Percentiles rank a stretch among this genome's conserved stretches.
Conservation (phyloP, 2,329 filamentous ascomycete genomes). For the Escovopsis sp. region DNA sequence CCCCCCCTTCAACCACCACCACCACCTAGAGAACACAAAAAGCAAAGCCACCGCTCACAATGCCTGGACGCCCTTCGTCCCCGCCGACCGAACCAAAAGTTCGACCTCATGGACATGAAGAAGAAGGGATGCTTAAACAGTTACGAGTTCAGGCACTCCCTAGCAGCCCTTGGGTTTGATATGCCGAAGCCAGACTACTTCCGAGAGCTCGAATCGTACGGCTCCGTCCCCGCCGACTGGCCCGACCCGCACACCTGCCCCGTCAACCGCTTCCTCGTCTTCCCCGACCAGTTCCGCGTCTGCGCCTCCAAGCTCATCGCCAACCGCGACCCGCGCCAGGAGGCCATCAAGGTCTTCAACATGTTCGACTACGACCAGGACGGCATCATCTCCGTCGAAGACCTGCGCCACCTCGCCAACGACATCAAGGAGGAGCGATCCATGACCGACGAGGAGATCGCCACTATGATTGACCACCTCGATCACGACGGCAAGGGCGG, state of each 20-base stretch:
- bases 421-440: slow-evolving; percentile 71
- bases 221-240: slow-evolving; percentile 51
- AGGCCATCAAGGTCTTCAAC: slow-evolving; percentile 80
- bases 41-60: slow-evolving; percentile 7
- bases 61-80: too few relatives aligned
- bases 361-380: slow-evolving; percentile 90
- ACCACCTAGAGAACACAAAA: not conserved
- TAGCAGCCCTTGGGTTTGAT: slow-evolving; percentile 90
- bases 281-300: slow-evolving; percentile 41
- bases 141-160: slow-evolving; percentile 92
- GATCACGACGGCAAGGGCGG: slow-evolving; percentile 86
- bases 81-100: slow-evolving; percentile 44
- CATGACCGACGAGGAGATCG: slow-evolving; percentile 80
- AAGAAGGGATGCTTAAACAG: slow-evolving; percentile 91
- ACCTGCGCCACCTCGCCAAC: slow-evolving; percentile 72
- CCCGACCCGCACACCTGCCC: slow-evolving; percentile 25
- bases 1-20: too few relatives aligned
- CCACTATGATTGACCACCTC: slow-evolving; percentile 96
- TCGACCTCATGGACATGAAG: slow-evolving; percentile 91
- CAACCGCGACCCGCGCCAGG: slow-evolving; percentile 72
- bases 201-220: slow-evolving; percentile 64
- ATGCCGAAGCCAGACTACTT: slow-evolving; percentile 76
- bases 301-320: slow-evolving; percentile 70
- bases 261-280: slow-evolving; percentile 32
- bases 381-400: slow-evolving; percentile 76